Evolutionary conservation across 2,329 filamentous ascomycete genomes (phyloP), one percentile per base, ranked within the genome.

Genomic region (Venturia oleaginea): DNA sequence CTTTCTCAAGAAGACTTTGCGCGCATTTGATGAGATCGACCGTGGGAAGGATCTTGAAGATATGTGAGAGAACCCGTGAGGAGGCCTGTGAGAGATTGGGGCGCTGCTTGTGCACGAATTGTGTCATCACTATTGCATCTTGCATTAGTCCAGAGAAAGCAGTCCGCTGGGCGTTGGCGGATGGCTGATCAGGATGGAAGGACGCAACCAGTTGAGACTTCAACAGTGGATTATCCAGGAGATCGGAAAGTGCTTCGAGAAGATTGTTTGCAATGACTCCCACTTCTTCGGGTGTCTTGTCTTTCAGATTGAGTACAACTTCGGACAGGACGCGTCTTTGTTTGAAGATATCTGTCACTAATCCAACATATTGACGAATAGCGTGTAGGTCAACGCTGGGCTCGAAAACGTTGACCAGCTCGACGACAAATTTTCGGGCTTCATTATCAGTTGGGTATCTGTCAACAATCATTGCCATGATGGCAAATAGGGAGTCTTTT

Each of bases 391-490:
- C 91, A n/a, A 86, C 83, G 59, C 88, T 82, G 15, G 90, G 86
- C 59, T 83, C 81, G 72, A 95, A 94, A 42, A 85, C 81, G 66
- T 85, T 86, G 55, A 91, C 83, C 32, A 99, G 78, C 51, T 91
- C 87, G 2, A 84, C 83, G 65, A 90, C 83, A 74, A 97, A 92
- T n/a, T 83, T 83, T 46, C 87, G 78, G 43, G 94, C 85, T 68
- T 84, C 85, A 71, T 89, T 86, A 65, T 88, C 88, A n/a, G 86
- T 82, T 4, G 89, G 87, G 73, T 96, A 95, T 71, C 89, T 89
- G 72, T 97, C 91, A n/a, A 91, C 86, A 66, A 99, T 84, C 84
- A 97, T 92, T 65, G 90, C 89, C 60, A 96, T 77, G 17, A 99
- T 83, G 5, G 91, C 92, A 70, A 91, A 96, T 30, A 97, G 80